Conservation (phyloP, 768 basidiomycete species). For the Termitomyces titanicus region DNA sequence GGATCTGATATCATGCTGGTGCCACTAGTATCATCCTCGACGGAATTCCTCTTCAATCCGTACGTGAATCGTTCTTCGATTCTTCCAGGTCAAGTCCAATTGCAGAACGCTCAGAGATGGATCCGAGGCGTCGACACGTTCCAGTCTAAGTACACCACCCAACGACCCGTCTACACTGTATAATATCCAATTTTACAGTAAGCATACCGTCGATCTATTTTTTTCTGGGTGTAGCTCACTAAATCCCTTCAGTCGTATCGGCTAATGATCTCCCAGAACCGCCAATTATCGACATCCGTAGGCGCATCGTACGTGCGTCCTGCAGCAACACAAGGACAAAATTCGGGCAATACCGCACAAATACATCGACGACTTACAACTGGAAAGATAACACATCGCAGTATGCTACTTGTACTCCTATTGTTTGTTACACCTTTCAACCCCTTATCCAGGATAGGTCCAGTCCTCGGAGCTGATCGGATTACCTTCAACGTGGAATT, state of each 20-base stretch:
- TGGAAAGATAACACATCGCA: constrained; percentile 15
- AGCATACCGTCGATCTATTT: not conserved
- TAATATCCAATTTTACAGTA: constrained; percentile 18
- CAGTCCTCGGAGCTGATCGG: constrained; percentile 6
- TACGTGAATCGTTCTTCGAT: not conserved
- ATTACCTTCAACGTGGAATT: constrained; percentile 12
- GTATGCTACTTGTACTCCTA: constrained; percentile 1
- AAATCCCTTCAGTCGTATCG: not conserved
- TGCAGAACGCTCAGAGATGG: not conserved
- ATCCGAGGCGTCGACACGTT: not conserved
- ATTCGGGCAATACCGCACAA: not conserved
- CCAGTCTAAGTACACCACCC: not conserved
- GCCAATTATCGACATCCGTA: not conserved
- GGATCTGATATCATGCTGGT: not conserved
- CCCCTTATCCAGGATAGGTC: constrained; percentile 12
- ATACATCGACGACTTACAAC: not conserved
- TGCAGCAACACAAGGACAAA: constrained; percentile 1
- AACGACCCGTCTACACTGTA: not conserved
- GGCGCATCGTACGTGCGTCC: constrained; percentile 6
- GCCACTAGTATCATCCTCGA: not conserved
- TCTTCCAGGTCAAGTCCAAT: not conserved
- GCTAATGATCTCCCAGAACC: constrained; percentile 6
- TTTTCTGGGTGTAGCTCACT: not conserved
- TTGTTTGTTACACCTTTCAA: not conserved
- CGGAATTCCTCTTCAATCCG: not conserved